Conservation (phyloP, 805 yeast species). For the Candida sonorensis region DNA sequence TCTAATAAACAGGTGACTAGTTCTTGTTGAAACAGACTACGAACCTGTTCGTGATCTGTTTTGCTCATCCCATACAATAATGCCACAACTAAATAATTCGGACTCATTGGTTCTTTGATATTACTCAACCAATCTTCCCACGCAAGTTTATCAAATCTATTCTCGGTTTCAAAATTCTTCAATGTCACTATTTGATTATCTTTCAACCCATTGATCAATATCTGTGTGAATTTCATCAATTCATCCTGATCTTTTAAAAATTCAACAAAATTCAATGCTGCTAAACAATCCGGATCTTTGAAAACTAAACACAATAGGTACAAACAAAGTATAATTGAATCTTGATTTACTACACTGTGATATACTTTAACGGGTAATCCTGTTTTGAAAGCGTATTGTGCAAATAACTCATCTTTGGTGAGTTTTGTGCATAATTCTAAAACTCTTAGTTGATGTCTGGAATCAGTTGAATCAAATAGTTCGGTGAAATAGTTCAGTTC, state of each 20-base stretch:
- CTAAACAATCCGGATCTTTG: conserved; percentile 2
- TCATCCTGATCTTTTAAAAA: no score
- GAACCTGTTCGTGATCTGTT: no score
- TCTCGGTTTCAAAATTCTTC: neutral
- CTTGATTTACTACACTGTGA: no score
- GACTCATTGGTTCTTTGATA: conserved; percentile 2
- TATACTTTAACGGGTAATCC: conserved; percentile 10
- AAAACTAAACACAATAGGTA: conserved; percentile 3
- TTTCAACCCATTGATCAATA: neutral
- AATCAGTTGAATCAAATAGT: conserved; percentile 8
- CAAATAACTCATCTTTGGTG: conserved; percentile 15
- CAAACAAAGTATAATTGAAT: no score
- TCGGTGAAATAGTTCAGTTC: conserved; percentile 10
- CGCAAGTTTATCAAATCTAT: conserved; percentile 10
- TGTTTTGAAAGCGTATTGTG: conserved; percentile 6
- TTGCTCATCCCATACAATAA: conserved; percentile 2
- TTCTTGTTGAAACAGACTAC: no score
- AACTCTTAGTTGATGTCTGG: conserved; percentile 12
- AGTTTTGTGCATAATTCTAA: conserved; percentile 23
- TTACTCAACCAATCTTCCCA: conserved; percentile 11
- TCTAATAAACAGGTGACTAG: conserved; percentile 1
- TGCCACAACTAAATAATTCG: neutral
- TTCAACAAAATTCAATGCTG: conserved; percentile 1
- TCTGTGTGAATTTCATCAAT: conserved; percentile 1
- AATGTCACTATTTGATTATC: neutral